A percentile compares a stretch with the other conserved stretches of the same genome.
These are phyloP conservation scores for Exophiala sideris DNA, from an alignment of 2,329 filamentous ascomycete genomes.

Conservation along the genomic window DNA sequence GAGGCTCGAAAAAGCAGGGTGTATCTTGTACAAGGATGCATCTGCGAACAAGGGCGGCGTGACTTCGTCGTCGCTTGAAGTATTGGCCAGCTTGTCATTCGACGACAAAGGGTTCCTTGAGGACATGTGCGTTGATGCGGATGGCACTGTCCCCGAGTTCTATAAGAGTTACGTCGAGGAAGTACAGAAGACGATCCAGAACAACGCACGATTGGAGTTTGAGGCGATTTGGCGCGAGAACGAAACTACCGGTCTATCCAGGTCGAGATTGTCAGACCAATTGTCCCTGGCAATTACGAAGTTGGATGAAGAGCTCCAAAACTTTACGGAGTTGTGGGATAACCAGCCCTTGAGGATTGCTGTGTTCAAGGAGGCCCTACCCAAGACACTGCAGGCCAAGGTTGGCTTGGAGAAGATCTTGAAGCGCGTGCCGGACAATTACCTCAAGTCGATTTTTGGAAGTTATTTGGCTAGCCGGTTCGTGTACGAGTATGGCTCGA, in stretches of 20 bases:
- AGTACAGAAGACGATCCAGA: slow-evolving; percentile 85
- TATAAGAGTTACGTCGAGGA: slow-evolving; percentile 90
- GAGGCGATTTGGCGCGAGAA: slow-evolving; percentile 98
- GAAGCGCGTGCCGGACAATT: slow-evolving; percentile 79
- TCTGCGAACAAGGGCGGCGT: slow-evolving; percentile 98
- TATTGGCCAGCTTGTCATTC: slow-evolving; percentile 90
- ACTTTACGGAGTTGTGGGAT: slow-evolving; percentile 79
- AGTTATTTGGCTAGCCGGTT: slow-evolving; percentile 93
- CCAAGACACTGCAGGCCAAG: slow-evolving; percentile 77
- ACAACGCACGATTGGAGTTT: slow-evolving; percentile 90
- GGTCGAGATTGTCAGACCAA: slow-evolving; percentile 86
- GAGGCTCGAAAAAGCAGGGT: slow-evolving; percentile 89
- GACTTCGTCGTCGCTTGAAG: slow-evolving; percentile 93
- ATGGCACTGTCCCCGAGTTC: slow-evolving; percentile 79
- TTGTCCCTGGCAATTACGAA: slow-evolving; percentile 92
- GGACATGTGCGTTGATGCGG: slow-evolving; percentile 85
- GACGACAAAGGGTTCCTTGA: slow-evolving; percentile 82
- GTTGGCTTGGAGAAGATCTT: slow-evolving; percentile 88
- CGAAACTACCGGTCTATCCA: slow-evolving; percentile 71
- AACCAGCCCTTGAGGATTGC: slow-evolving; percentile 73
- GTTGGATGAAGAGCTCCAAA: slow-evolving; percentile 92
- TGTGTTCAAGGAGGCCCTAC: slow-evolving; percentile 81
- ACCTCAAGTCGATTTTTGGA: slow-evolving; percentile 92
- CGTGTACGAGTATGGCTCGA: slow-evolving; percentile 91
- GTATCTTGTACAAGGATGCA: slow-evolving; percentile 94